phyloP scores from a whole-genome alignment of 306 rosid genomes.

The Cicer bijugum region DNA sequence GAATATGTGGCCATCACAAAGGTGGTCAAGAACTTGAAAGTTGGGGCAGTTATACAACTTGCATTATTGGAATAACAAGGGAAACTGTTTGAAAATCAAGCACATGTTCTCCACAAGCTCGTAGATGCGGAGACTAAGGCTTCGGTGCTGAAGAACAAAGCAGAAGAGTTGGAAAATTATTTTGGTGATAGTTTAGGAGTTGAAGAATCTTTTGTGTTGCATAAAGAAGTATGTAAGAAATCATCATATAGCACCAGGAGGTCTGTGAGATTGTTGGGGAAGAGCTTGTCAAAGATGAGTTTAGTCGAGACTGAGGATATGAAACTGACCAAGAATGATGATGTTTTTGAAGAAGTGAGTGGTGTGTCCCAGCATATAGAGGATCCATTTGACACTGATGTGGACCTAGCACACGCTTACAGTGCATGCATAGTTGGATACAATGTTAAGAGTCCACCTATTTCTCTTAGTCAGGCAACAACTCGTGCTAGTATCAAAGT shows the following conservation, averaged over 20 bases:
- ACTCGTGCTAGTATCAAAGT: too few relatives aligned
- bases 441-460: too few relatives aligned
- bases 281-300: slow-evolving; percentile 60
- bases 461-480: too few relatives aligned
- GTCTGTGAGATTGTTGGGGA: slow-evolving; percentile 68
- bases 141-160: slow-evolving; percentile 56
- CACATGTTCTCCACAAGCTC: slow-evolving; percentile 54
- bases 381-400: slow-evolving; percentile 37
- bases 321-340: slow-evolving; percentile 42
- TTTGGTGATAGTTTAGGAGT: slow-evolving; percentile 56
- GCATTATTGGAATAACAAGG: slow-evolving; percentile 60
- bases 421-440: too few relatives aligned
- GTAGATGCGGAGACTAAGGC: slow-evolving; percentile 61
- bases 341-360: slow-evolving; percentile 50
- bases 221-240: slow-evolving; percentile 56
- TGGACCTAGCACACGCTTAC: too few relatives aligned
- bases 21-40: slow-evolving; percentile 55
- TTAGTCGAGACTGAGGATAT: slow-evolving; percentile 46
- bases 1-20: slow-evolving; percentile 61
- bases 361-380: slow-evolving; percentile 37
- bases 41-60: slow-evolving; percentile 44
- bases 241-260: slow-evolving; percentile 62
- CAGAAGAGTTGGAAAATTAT: slow-evolving; percentile 59
- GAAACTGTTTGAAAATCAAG: slow-evolving; percentile 56
- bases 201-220: slow-evolving; percentile 63